Evolutionary conservation across 2,329 filamentous ascomycete genomes (phyloP).

Genomic region (Neofusicoccum cordaticola): DNA sequence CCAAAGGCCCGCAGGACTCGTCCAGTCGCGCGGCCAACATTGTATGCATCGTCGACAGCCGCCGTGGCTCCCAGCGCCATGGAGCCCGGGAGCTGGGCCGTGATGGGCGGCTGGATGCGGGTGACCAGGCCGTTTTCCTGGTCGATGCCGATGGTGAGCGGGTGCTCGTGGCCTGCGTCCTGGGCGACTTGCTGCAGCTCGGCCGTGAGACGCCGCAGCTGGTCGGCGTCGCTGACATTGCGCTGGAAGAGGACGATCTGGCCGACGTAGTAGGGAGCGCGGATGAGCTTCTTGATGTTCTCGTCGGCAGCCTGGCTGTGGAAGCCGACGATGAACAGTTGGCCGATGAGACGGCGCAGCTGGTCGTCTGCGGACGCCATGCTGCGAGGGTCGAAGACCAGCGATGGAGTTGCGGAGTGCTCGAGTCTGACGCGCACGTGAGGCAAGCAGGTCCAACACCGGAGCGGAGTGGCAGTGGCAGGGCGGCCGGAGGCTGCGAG

Average conservation of each 20-base stretch:
- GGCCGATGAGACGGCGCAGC: conserved; percentile 4
- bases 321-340: conserved; percentile 14
- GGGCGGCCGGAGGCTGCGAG: too few species aligned
- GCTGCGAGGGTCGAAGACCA: neutral
- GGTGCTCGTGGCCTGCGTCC: conserved; percentile 2
- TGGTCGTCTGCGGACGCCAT: neutral
- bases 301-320: conserved; percentile 11
- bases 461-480: too few species aligned
- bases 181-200: conserved; percentile 7
- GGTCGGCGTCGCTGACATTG: conserved; percentile 5
- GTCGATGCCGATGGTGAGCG: conserved; percentile 14
- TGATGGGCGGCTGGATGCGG: conserved; percentile 10
- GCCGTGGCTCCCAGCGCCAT: conserved; percentile 12
- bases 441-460: too few species aligned
- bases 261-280: conserved; percentile 11
- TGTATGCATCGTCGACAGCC: neutral
- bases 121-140: conserved; percentile 16
- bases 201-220: neutral
- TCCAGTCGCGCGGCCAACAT: neutral
- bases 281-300: conserved; percentile 12
- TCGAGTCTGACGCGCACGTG: too few species aligned
- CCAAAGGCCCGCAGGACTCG: neutral
- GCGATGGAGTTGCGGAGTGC: too few species aligned
- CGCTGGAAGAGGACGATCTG: conserved; percentile 16
- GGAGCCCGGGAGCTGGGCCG: conserved; percentile 2